A percentile compares a stretch with the other conserved stretches of the same genome.
Conservation (phyloP, 1,284 basidiomycete species). For the Xerocomus cyaneibrunnescens region DNA sequence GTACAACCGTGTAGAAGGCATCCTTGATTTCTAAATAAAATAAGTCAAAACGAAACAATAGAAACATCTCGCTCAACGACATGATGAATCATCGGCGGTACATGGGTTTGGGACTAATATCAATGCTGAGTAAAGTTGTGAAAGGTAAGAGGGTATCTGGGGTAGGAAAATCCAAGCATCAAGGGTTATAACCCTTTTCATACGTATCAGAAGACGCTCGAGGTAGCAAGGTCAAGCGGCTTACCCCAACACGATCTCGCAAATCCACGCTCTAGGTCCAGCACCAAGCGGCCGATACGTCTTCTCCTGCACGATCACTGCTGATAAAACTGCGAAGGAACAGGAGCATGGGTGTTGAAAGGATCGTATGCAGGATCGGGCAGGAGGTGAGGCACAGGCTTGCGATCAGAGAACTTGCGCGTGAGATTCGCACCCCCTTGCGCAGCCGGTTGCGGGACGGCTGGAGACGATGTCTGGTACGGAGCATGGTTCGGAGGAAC, state of each 20-base stretch:
- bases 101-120: constrained; percentile 4
- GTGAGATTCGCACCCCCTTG: constrained; percentile 33
- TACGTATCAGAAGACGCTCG: neutral
- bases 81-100: constrained; percentile 14
- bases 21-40: neutral
- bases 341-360: constrained; percentile 17
- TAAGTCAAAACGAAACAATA: neutral
- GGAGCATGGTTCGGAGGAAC: constrained; percentile 1
- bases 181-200: constrained; percentile 3
- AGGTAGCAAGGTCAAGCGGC: neutral
- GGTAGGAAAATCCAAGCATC: neutral
- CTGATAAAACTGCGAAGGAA: constrained; percentile 21
- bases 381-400: constrained; percentile 34
- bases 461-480: constrained; percentile 17
- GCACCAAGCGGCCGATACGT: constrained; percentile 1
- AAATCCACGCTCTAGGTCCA: neutral
- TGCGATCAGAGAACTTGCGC: constrained; percentile 36
- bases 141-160: constrained; percentile 9
- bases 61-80: constrained; percentile 17
- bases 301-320: neutral
- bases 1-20: neutral
- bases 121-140: constrained; percentile 1
- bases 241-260: constrained; percentile 11
- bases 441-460: constrained; percentile 8
- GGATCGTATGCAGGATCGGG: constrained; percentile 28